Evolutionary conservation across 192 early-diverging fungal species (phyloP), one percentile per base, ranked within the genome.

Genomic region (Thoreauomyces humboldtii): DNA sequence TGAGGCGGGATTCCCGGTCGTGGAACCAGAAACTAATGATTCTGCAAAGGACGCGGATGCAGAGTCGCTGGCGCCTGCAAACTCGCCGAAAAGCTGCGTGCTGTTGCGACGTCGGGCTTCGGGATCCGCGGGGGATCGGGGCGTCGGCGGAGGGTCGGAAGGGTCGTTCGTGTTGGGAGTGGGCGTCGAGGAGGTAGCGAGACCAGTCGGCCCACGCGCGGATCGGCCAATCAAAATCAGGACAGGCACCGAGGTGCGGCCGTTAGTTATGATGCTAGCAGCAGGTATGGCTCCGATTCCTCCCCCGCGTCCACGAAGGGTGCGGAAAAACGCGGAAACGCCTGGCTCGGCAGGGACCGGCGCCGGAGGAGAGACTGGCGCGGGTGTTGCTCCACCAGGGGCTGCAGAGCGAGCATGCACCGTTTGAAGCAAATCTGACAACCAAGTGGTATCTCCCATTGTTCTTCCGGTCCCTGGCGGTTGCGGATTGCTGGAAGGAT

Each of bases 161-260:
- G 55, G 9, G 34, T 41, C 38, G 11, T 17, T 17, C 17, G 38
- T 17, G 38, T 41, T 41, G 11, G 11, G 9, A 12, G 38, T 41
- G 31, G 19, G 32, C n/a, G 55, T 37, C 31, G 19, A 9, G 25
- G 5, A 7, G 15, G 34, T 19, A 37, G 55, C 4, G 11, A 15
- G n/a, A 14, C 17, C 14, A 57, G 34, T 7, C 34, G 29, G 12
- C 34, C 55, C 5, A 32, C 34, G 2, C 25, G 24, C 32, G 21
- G 44, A 15, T 51, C 61, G 44, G 27, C 64, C 64, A 31, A 66
- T 66, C 36, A 66, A 46, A 15, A 66, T 66, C 37, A 66, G 33
- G n/a, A 66, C 64, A 0, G 64, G 64, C 6, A 66, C 54, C 6
- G 64, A 54, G 25, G 38, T 66, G 7, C 64, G 64, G 11, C 53